A percentile compares a stretch with the other conserved stretches of the same genome.
These are phyloP conservation scores for Aureobasidium namibiae DNA, from an alignment of 2,329 filamentous ascomycete species.

Conservation along the genomic window DNA sequence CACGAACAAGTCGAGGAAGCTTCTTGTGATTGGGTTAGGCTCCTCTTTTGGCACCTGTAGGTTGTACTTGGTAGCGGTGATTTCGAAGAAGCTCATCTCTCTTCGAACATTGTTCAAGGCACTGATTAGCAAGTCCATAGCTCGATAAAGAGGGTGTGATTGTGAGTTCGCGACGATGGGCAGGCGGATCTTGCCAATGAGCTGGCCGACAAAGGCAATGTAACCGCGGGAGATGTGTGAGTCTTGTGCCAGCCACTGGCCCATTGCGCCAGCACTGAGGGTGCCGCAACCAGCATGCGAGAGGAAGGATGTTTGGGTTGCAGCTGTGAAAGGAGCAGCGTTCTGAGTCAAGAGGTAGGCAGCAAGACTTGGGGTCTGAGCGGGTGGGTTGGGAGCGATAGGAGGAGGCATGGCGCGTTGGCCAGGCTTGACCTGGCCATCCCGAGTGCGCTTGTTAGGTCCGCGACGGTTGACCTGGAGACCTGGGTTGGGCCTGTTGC, in stretches of 20 bases:
- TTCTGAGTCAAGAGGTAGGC: slow-evolving; percentile 47
- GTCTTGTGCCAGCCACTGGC: slow-evolving; percentile 64
- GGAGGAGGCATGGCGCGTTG: slow-evolving; percentile 16
- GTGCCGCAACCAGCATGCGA: slow-evolving; percentile 55
- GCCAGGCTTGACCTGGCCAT: slow-evolving; percentile 22
- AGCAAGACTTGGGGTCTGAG: slow-evolving; percentile 44
- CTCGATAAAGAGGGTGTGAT: slow-evolving; percentile 44
- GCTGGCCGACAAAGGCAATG: slow-evolving; percentile 56
- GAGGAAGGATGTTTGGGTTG: slow-evolving; percentile 61
- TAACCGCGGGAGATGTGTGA: slow-evolving; percentile 63
- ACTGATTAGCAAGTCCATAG: slow-evolving; percentile 55
- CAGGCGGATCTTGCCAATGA: slow-evolving; percentile 55
- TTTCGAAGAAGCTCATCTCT: slow-evolving; percentile 61
- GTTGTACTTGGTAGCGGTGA: slow-evolving; percentile 52
- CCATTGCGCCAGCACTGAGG: slow-evolving; percentile 47
- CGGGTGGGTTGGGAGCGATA: slow-evolving; percentile 14
- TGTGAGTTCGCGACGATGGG: slow-evolving; percentile 36
- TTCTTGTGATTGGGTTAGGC: slow-evolving; percentile 42
- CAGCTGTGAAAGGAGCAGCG: slow-evolving; percentile 40
- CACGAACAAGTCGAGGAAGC: slow-evolving; percentile 52
- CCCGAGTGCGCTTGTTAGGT: slow-evolving; percentile 30
- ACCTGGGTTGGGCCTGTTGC: slow-evolving; percentile 41
- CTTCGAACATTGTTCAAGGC: slow-evolving; percentile 58
- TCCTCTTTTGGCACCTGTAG: slow-evolving; percentile 42
- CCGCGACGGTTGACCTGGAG: slow-evolving; percentile 38